Evolutionary conservation across 2,329 filamentous ascomycete genomes (phyloP), one percentile per base, ranked within the genome.

Genomic region (Pseudogymnoascus sp.): DNA sequence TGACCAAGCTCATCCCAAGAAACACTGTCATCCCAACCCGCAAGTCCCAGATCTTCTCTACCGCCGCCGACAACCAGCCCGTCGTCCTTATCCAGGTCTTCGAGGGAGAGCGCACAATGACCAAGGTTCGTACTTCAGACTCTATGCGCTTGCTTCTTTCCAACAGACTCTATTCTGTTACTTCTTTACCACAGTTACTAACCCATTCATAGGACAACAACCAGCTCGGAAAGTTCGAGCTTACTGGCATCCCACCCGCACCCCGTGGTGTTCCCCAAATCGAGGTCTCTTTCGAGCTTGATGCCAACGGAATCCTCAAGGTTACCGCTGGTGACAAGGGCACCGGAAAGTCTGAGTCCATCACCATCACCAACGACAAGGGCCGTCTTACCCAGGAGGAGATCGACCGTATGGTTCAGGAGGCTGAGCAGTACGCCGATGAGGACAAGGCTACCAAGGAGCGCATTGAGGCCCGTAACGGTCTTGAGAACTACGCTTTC

Each of bases 281-380:
- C 66, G 94, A 99, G 80, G 94, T 99, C 71, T 91, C 91, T 33
- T 99, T 99, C 77, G 91, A 97, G 78, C 88, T 99, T 63, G 93
- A 99, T 73, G 92, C 92, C 82, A 97, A 99, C 80, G 93, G 94
- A 82, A 97, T 99, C 72, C 86, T 99, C 69, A 93, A 95, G 84
- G 94, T 99, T 66, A 91, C 90, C 68, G 94, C 94, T 69, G 88
- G 90, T 73, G 94, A 99, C 80, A 97, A 97, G 89, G 94, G 92
- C 75, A 97, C 93, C 72, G 94, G 94, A 78, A 97, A 97, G 85
- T 86, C 85, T 66, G 92, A 99, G 84, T 92, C 89, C 67, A 97
- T 99, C 78, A 97, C 94, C 71, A 99, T 99, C 76, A 97, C 90
- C 81, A 97, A 99, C 81, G 94, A 99, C 81, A 97, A 97, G 88